Percentiles rank a stretch among this genome's conserved stretches.
Evolutionary conservation across 371 early-diverging fungal genomes (phyloP).

Genomic region (Synchytrium microbalum): DNA sequence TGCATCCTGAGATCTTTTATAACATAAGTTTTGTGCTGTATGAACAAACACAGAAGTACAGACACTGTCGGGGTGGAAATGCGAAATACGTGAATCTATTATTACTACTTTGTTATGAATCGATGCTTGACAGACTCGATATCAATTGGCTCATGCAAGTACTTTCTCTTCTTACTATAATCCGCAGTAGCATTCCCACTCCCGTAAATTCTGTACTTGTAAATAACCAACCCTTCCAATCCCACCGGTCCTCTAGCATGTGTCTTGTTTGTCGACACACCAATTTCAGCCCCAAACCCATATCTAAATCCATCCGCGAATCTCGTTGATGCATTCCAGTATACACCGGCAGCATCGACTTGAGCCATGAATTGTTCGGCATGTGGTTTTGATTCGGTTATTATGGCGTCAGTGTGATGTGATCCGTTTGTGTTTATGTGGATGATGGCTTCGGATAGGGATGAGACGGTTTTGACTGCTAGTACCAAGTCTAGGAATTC

Average conservation of each 20-base stretch:
- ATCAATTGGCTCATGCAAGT: constrained; percentile 55
- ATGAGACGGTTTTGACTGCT: constrained; percentile 70
- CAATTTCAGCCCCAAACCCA: constrained; percentile 95
- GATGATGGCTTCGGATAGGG: constrained; percentile 70
- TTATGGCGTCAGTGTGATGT: constrained; percentile 90
- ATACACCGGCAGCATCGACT: constrained; percentile 95
- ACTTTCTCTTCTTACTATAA: constrained; percentile 68
- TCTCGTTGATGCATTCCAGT: constrained; percentile 92
- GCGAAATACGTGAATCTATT: too few species aligned
- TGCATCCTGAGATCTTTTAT: too few species aligned
- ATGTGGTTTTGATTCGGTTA: constrained; percentile 63
- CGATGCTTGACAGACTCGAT: not conserved
- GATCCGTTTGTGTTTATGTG: constrained; percentile 90
- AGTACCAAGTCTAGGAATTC: constrained; percentile 84
- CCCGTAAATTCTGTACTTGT: constrained; percentile 89
- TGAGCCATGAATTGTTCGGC: constrained; percentile 80
- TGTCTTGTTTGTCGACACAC: constrained; percentile 94
- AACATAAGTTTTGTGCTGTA: too few species aligned
- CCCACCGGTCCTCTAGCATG: constrained; percentile 97
- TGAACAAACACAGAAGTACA: too few species aligned
- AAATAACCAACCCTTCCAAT: constrained; percentile 89
- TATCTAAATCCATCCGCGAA: constrained; percentile 98
- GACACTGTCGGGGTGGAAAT: too few species aligned
- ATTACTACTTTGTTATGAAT: too few species aligned
- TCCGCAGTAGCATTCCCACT: constrained; percentile 73